Percentiles rank a stretch among this genome's conserved stretches.
Conservation (phyloP, 116 monocot species). For the Trichopus zeylanicus region DNA sequence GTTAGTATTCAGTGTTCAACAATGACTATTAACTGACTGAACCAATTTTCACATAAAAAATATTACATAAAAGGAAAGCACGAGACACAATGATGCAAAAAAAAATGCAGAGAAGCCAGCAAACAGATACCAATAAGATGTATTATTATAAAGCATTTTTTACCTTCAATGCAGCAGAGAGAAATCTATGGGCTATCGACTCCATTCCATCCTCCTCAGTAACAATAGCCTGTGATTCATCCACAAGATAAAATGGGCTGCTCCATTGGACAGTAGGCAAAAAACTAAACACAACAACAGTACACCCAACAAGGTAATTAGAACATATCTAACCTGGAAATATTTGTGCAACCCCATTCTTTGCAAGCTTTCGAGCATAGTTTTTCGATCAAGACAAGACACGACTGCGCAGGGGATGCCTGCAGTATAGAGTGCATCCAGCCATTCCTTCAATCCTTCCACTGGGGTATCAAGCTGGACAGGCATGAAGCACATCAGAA, state of each 20-base stretch:
- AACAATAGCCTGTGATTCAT: conserved; percentile 52
- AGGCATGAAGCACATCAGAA: neutral
- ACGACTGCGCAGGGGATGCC: conserved; percentile 88
- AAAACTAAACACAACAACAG: neutral
- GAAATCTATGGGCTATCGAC: conserved; percentile 92
- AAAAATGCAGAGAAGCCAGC: neutral
- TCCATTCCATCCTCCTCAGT: conserved; percentile 98
- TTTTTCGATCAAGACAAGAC: conserved; percentile 81
- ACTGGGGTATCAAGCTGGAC: conserved; percentile 72
- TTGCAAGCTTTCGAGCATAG: conserved; percentile 63
- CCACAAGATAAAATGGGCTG: conserved; percentile 2
- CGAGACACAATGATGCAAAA: neutral
- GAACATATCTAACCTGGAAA: conserved; percentile 46
- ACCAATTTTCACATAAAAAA: too few relatives aligned
- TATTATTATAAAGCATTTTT: neutral
- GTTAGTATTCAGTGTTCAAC: too few relatives aligned
- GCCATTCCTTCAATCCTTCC: conserved; percentile 84
- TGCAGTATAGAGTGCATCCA: conserved; percentile 76
- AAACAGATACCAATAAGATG: neutral
- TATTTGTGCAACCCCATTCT: conserved; percentile 70
- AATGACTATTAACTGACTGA: too few relatives aligned
- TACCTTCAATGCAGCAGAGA: conserved; percentile 94
- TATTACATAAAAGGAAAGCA: neutral
- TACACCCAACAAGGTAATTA: too few relatives aligned
- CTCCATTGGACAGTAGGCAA: neutral